Evolutionary conservation across 2,329 filamentous ascomycete genomes (phyloP), one percentile per base, ranked within the genome.

Genomic region (Ceratocystis cubensis): DNA sequence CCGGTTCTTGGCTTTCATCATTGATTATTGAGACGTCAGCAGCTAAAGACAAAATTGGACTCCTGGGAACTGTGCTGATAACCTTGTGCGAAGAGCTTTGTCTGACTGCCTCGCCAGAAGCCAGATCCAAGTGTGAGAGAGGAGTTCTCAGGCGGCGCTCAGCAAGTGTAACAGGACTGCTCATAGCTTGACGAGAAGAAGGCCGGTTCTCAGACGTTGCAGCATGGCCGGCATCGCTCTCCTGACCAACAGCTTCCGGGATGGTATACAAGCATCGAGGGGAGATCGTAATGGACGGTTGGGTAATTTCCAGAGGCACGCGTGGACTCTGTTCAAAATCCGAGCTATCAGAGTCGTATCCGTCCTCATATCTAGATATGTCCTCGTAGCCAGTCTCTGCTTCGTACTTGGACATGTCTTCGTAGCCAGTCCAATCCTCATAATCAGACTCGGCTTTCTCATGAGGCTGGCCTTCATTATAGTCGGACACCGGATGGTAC

Each of bases 221-320:
- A 53, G 7, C 7, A 10, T 10, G 48, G 8, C 20, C 22, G 22
- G 4, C 10, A 22, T 63, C 41, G n/a, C 45, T 25, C 17, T 63
- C 41, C 17, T 63, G 41, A 4, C 30, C 61, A 33, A 56, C 63
- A 37, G 50, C 25, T 44, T 65, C 63, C 5, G 50, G 63, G 22
- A 65, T 65, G 1, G 63, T 65, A 25, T 59, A 65, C 50, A 70
- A 70, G 41, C 65, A 69, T 46, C 70, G 69, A 65, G 67, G 20
- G 71, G 73, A 68, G 70, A 74, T 57, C 64, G 70, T 66, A 28
- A 71, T 71, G 15, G 74, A 70, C 64, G 56, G 56, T n/a, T 73
- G 75, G 20, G 71, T 70, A 17, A 33, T 10, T 5, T 46, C 37
- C 2, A n/a, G 30, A n/a, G 56, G 15, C 28, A 59, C 7, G 15